phyloP scores from a whole-genome alignment of 768 basidiomycete species.

The Boletus fagicola region DNA sequence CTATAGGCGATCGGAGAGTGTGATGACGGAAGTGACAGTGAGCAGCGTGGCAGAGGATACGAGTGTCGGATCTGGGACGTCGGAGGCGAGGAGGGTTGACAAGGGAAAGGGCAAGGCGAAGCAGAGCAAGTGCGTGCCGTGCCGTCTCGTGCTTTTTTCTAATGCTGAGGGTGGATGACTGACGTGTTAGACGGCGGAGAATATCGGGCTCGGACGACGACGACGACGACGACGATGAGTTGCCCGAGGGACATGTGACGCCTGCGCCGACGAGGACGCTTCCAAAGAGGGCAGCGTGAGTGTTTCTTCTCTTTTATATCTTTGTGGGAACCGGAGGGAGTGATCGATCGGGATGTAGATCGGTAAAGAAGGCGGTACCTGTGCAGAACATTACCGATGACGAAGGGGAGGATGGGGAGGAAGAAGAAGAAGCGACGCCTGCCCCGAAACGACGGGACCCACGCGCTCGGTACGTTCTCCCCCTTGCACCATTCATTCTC shows the following conservation, averaged over 20 bases:
- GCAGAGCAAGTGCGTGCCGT: constrained; percentile 38
- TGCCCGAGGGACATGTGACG: constrained; percentile 26
- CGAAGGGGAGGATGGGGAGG: constrained; percentile 38
- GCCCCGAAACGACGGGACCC: constrained; percentile 16
- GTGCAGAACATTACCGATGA: constrained; percentile 33
- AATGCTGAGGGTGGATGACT: background rate
- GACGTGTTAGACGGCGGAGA: constrained; percentile 46
- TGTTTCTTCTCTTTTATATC: background rate
- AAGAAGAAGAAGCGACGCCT: constrained; percentile 42
- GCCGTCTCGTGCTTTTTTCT: too few species aligned
- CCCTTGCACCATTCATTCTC: too few species aligned
- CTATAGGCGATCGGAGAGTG: constrained; percentile 57
- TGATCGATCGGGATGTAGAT: constrained; percentile 27
- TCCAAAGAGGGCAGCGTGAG: constrained; percentile 62
- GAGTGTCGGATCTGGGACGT: constrained; percentile 34
- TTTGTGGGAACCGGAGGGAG: background rate
- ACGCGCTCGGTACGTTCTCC: constrained; percentile 14
- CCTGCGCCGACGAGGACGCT: constrained; percentile 48
- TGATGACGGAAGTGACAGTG: constrained; percentile 43
- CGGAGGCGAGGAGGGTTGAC: constrained; percentile 15
- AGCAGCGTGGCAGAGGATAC: constrained; percentile 40
- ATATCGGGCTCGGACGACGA: constrained; percentile 52
- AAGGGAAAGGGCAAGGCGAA: constrained; percentile 34
- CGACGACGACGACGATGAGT: constrained; percentile 41
- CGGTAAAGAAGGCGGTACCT: constrained; percentile 36